Evolutionary conservation across 768 basidiomycete genomes (phyloP), one percentile per base, ranked within the genome.

Genomic region (Peribolospora baueri): DNA sequence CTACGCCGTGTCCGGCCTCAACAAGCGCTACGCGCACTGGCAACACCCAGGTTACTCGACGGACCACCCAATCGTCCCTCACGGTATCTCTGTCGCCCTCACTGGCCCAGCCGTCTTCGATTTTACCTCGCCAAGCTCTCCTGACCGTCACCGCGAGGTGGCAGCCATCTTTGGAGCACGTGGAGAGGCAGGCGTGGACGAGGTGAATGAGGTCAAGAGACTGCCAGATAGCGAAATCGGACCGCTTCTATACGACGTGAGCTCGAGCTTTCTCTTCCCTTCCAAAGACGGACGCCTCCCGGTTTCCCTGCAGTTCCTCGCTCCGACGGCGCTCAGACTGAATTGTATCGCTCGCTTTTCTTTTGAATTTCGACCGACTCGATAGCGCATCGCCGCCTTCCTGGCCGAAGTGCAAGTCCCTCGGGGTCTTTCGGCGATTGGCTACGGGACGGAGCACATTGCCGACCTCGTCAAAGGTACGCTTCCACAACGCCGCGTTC

Each of bases 61-160:
- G n/a, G 75, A 81, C 59, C 73, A 76, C 51, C 88, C 90, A 5
- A 86, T 97, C 59, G 87, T 97, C 56, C 90, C 90, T 9, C 57
- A 52, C 55, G 59, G 57, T 14, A 57, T 57, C 51, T 76, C 84
- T 60, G 87, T 91, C 50, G 85, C 88, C 5, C 70, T 91, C 55
- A 84, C 85, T 14, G 87, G 84, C 7, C 87, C 87, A 39, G 82
- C 91, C 76, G 91, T 95, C 48, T 95, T 97, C 74, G 77, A 82
- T 63, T 95, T 90, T 68, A 95, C 91, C 6, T 82, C 91, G 0
- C 88, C 91, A 5, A 90, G 90, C 4, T 80, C 85, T 0, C 86
- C 88, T 3, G 78, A 81, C 57, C 81, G 88, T 47, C 90, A 97
- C 68, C 80, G 90, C 48, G 79, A 85, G 67, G 84, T 80, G 1